Evolutionary conservation across 805 yeast genomes (phyloP), one percentile per base, ranked within the genome.

Genomic region (Barnettozyma sp.): DNA sequence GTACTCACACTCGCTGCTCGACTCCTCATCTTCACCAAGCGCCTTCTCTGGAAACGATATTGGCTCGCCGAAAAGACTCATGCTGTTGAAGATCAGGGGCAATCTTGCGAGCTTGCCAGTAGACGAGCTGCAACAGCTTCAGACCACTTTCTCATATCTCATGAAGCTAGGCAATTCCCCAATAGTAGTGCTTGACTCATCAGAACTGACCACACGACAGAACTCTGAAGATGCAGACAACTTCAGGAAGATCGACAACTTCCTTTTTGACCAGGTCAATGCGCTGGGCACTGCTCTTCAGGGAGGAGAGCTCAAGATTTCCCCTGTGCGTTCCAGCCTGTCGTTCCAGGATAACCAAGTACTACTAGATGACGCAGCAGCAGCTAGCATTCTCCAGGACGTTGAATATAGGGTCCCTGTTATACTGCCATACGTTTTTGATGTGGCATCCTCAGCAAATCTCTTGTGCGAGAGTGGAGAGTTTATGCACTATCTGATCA

Each of bases 381-480:
- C 32, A 13, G 21, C 13, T 16, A 11, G 17, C 17, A 12, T 29
- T n/a, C 32, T 29, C 24, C 20, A 20, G 12, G 32, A 13, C n/a
- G n/a, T n/a, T n/a, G 32, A 20, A 6, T 9, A n/a, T 8, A 29
- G 9, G 49, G 50, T 67, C 8, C 78, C 79, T 1, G 60, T 73
- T 6, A 54, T 78, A 3, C 68, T 72, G 13, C 97, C 96, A 0
- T 67, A 77, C 7, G 62, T 83, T 4, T 82, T 70, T 46, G 87
- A 90, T 21, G 65, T 71, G 15, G 64, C 58, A 1, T 67, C 65
- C 5, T 65, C 72, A 20, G 50, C 60, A 4, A 58, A 65, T 32
- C 54, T 52, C 23, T 52, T 69, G 19, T 50, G 70, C 30, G 52
- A 57, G 11, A 65, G 74, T 0, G 63, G 65, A 22, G 64, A 62